Conservation (phyloP, 139 green algal species). For the Chlamydomonas sp. region DNA sequence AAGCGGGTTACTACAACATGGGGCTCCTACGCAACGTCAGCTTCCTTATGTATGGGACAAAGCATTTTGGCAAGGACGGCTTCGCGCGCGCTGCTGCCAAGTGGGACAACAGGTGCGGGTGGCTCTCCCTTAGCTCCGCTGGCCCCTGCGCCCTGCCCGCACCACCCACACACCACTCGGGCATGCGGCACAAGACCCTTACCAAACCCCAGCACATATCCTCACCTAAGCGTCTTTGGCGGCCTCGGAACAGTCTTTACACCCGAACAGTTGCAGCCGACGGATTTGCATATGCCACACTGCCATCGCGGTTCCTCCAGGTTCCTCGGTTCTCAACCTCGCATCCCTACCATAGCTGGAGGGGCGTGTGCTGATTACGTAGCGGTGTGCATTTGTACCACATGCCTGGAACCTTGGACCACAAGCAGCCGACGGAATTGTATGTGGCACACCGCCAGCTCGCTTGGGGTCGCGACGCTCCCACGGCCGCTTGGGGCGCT, state of each 20-base stretch:
- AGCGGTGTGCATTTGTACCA: too few relatives aligned
- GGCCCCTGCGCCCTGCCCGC: too few relatives aligned
- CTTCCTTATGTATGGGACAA: slow-evolving; percentile 61
- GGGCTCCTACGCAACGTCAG: slow-evolving; percentile 40
- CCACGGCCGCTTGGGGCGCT: too few relatives aligned
- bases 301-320: too few relatives aligned
- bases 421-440: too few relatives aligned
- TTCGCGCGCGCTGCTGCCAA: slow-evolving; percentile 48
- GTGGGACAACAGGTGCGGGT: slow-evolving; percentile 59
- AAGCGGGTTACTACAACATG: not conserved
- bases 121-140: not conserved
- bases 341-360: not conserved
- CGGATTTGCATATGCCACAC: too few relatives aligned
- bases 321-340: not conserved
- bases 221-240: not conserved
- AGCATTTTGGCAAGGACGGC: slow-evolving; percentile 62
- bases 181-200: too few relatives aligned
- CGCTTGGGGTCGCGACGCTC: too few relatives aligned
- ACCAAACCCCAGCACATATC: not conserved
- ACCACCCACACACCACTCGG: not conserved
- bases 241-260: not conserved
- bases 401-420: too few relatives aligned
- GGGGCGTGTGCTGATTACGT: too few relatives aligned
- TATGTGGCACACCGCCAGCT: too few relatives aligned
- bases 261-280: not conserved